These are phyloP conservation scores for Neurospora tetraspora DNA, from an alignment of 495 filamentous ascomycete genomes.

Conservation along the genomic window DNA sequence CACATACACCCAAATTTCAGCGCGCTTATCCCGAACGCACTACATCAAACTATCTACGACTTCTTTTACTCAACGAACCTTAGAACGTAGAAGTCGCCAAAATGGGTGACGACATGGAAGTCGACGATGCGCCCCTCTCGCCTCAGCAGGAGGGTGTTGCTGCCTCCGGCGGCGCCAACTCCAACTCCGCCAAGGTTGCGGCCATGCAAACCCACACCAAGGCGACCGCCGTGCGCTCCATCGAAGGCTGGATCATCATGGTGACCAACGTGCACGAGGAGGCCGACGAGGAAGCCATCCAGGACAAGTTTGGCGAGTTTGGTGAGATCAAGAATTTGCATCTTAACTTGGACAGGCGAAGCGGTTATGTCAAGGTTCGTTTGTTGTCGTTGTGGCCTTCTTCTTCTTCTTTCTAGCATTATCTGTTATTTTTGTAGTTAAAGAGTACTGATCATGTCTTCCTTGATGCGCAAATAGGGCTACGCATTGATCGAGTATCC, in stretches of 20 bases:
- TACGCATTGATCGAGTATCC: slow-evolving; percentile 92
- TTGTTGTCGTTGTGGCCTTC: neutral
- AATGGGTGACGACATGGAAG: slow-evolving; percentile 16
- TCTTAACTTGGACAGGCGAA: slow-evolving; percentile 86
- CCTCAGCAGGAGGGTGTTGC: neutral
- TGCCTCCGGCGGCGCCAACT: slow-evolving; percentile 5
- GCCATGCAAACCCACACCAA: slow-evolving; percentile 66
- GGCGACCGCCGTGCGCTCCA: slow-evolving; percentile 88
- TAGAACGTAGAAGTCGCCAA: neutral
- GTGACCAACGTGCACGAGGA: slow-evolving; percentile 97
- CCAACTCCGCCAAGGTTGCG: slow-evolving; percentile 41
- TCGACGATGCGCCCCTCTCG: slow-evolving; percentile 5
- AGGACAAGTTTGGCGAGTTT: slow-evolving; percentile 89
- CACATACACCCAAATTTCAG: neutral
- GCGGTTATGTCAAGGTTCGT: slow-evolving; percentile 93
- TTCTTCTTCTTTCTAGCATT: neutral
- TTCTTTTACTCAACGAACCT: neutral
- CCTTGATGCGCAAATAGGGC: slow-evolving; percentile 44
- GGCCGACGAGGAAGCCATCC: slow-evolving; percentile 89
- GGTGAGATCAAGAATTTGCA: slow-evolving; percentile 98
- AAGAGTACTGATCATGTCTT: neutral
- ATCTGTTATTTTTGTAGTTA: neutral
- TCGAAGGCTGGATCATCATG: slow-evolving; percentile 98
- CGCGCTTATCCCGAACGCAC: neutral
- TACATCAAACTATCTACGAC: neutral